These are phyloP conservation scores for Aspergillus coremiiformis DNA, from an alignment of 495 filamentous ascomycete species.

Conservation along the genomic window DNA sequence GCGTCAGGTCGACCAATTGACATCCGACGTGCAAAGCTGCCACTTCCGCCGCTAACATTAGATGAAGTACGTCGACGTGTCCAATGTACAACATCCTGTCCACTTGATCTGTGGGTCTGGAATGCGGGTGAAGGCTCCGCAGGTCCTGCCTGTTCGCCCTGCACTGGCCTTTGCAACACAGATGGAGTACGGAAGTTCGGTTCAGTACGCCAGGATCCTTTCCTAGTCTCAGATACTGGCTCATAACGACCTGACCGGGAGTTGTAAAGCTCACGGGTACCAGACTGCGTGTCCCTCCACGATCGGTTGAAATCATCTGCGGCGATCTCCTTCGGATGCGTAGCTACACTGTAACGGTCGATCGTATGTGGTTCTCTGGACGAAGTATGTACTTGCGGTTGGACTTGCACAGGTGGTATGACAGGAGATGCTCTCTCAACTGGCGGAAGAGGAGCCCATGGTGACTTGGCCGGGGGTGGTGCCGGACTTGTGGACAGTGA, in stretches of 20 bases:
- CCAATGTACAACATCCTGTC: slow-evolving; percentile 61
- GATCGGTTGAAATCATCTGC: slow-evolving; percentile 89
- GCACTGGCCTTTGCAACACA: slow-evolving; percentile 65
- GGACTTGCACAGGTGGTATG: slow-evolving; percentile 36
- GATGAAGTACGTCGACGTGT: slow-evolving; percentile 82
- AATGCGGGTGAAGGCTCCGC: slow-evolving; percentile 90
- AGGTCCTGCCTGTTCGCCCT: slow-evolving; percentile 55
- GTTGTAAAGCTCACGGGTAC: slow-evolving; percentile 75
- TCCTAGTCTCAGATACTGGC: slow-evolving; percentile 68
- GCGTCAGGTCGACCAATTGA: slow-evolving; percentile 46
- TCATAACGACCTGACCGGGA: slow-evolving; percentile 92
- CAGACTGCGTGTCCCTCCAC: slow-evolving; percentile 65
- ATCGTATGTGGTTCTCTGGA: slow-evolving; percentile 27
- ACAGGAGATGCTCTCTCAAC: slow-evolving; percentile 73
- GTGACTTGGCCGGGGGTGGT: slow-evolving; percentile 72
- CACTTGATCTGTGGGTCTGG: slow-evolving; percentile 66
- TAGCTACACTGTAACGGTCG: slow-evolving; percentile 25
- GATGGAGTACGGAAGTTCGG: slow-evolving; percentile 62
- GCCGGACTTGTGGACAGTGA: slow-evolving; percentile 74
- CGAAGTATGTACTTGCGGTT: slow-evolving; percentile 21
- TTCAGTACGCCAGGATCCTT: slow-evolving; percentile 61
- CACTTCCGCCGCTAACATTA: slow-evolving; percentile 88
- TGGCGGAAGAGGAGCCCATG: slow-evolving; percentile 81
- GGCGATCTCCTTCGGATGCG: slow-evolving; percentile 72
- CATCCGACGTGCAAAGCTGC: slow-evolving; percentile 52